Evolutionary conservation across 192 early-diverging fungal genomes (phyloP), one percentile per base, ranked within the genome.

Genomic region (Mortierella alpina): DNA sequence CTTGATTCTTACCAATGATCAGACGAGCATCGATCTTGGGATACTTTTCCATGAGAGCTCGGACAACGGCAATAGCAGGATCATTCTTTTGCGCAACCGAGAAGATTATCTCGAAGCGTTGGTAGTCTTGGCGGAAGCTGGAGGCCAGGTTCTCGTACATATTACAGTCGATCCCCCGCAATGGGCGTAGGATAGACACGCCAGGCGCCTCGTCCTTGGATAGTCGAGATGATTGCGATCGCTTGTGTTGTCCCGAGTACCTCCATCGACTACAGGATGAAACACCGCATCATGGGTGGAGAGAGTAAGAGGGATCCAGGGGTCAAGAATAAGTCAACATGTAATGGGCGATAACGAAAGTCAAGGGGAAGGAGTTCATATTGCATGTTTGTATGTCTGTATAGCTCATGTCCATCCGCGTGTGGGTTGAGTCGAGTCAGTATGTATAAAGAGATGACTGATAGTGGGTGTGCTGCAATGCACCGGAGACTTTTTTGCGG

Each of bases 81-180:
- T 99, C 98, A 47, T 87, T 71, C 9, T 86, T 78, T 39, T 88
- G 87, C 31, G 94, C 95, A 8, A 98, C 94, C 0, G 94, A 92
- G 81, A 99, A 95, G 42, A 98, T 84, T 23, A 99, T 86, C 75
- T 99, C 96, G 55, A 95, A 92, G 17, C 77, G 75, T 5, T 96
- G 95, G 82, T 99, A 99, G 50, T 90, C 83, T 62, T 96, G 96
- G 22, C 74, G 61, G 78, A 99, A 97, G 39, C 93, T 92, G 7
- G 96, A 96, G 40, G 85, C 85, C 31, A 99, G 85, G 69, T 96
- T 98, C 22, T 90, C 91, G 15, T 83, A 73, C 81, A 98, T 82
- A 75, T 96, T 92, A 51, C 83, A 80, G 73, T 99, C 98, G 17
- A 97, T 73, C 18, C 98, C 98, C 71, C 98, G 98, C 8, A 99